Evolutionary conservation across 768 basidiomycete genomes (phyloP), one percentile per base, ranked within the genome.

Genomic region (Boletus bicolor): DNA sequence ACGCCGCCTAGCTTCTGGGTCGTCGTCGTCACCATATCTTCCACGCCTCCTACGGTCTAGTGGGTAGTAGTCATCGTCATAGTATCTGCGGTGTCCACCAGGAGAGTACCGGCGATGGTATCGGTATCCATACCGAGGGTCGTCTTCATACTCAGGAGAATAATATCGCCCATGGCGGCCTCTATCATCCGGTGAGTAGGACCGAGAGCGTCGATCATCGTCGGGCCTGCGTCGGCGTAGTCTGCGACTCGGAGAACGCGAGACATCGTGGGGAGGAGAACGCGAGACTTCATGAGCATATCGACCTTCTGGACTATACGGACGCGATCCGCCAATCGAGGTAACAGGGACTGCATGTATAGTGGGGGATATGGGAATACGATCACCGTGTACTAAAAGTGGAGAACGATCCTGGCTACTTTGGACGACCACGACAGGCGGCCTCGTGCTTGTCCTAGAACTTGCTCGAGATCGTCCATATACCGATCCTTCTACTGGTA

Each of bases 281-380:
- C 54, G 52, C 17, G 56, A 41, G 46, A 38, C 26, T 24, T 30
- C 39, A 15, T 32, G 55, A 54, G n/a, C 10, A 38, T 43, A 19
- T 8, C 19, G 50, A 17, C 57, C 46, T 44, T 50, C 56, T 8
- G 51, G 59, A 19, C 56, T 58, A 48, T 48, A 54, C 15, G 61
- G 59, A 36, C 45, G 54, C 42, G 64, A 54, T 58, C 58, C 19
- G 32, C 57, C 30, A 36, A 35, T 38, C 35, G 58, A 39, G 36
- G 21, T 24, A 24, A 24, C 21, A 24, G 58, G 63, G 49, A 60
- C 67, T 21, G 58, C 66, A 26, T 64, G 64, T 44, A 67, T 64
- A 42, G 66, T 59, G 41, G 65, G 75, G 15, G 68, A 64, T 45
- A 58, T 63, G 28, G 14, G 62, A 32, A 56, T 32, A 56, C 19